These are phyloP conservation scores for Fusarium pilosicola DNA, from an alignment of 2,329 filamentous ascomycete species.

Conservation along the genomic window DNA sequence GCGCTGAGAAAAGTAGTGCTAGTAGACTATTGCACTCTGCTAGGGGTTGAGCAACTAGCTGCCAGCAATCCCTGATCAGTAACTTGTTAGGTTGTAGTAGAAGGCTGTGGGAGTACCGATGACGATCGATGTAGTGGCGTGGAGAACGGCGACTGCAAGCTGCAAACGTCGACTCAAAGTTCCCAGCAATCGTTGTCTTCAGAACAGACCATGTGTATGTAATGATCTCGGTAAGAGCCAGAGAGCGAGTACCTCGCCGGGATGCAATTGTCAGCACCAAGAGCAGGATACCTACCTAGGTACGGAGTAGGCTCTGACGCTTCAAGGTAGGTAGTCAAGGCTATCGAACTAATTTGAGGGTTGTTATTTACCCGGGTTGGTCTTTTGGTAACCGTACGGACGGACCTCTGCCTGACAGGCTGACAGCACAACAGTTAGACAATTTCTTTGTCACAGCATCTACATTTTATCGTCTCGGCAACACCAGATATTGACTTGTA, in stretches of 20 bases:
- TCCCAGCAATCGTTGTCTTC: slow-evolving; percentile 27
- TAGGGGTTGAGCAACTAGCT: slow-evolving; percentile 7
- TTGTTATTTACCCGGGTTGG: not conserved
- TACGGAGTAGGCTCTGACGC: too few relatives aligned
- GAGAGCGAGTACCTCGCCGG: slow-evolving; percentile 30
- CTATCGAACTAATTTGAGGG: not conserved
- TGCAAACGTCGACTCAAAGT: slow-evolving; percentile 10
- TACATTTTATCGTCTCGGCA: slow-evolving; percentile 16
- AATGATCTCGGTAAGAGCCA: slow-evolving; percentile 28
- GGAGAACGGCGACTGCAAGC: slow-evolving; percentile 19
- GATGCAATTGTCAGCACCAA: slow-evolving; percentile 30
- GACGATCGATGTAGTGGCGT: slow-evolving; percentile 44
- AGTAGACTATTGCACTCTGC: not conserved
- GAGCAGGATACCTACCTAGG: not conserved
- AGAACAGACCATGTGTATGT: slow-evolving; percentile 10
- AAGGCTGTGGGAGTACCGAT: slow-evolving; percentile 37
- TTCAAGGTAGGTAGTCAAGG: not conserved
- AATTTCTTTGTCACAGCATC: not conserved
- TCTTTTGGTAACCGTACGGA: not conserved
- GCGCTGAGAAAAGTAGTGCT: not conserved
- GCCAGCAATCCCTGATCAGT: slow-evolving; percentile 26
- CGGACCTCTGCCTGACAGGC: not conserved
- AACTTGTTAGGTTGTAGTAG: not conserved
- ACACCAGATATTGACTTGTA: slow-evolving; percentile 7
- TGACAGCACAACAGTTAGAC: not conserved